Base-by-base conservation (phyloP, 2,329 filamentous ascomycete species). In the Dactylellina parvicollis region DNA sequence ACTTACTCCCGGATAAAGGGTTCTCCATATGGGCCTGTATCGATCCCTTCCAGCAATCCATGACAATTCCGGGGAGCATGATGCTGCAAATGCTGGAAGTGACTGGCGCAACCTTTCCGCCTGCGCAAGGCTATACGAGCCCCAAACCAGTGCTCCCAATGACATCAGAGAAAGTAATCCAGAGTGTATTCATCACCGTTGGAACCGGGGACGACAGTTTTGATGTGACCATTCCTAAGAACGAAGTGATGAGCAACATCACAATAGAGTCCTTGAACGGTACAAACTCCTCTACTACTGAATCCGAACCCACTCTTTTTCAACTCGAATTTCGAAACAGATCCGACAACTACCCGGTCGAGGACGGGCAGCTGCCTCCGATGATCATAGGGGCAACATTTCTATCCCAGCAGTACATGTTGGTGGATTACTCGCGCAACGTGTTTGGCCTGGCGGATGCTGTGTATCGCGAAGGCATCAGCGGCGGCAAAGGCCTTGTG, bases 371-470 rank as follows among this genome's bases (percentile, higher is more conserved):
- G 5, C 42, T 47, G n/a, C 55, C 40, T 9, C 14, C 22, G n/a
- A 18, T 47, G 24, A 60, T 60, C 16, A 12, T 60, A 14, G 40
- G 55, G 1, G 55, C n/a, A 10, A 44, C 38, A 22, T 60, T 60
- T 14, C 14, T 60, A 47, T 60, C 55, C 1, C 38, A 47, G 38
- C 55, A 60, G 16, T 60, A 60, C 20, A 24, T 60, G 8, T 18
- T 60, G 24, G 24, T 60, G 10, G 40, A 60, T 14, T 60, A 60
- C 26, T 60, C 40, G 26, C 38, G 55, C 12, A 36, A 60, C 36
- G 36, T n/a, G 2, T 60, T 60, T 22, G 30, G 55, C 3, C 18
- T 60, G n/a, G 55, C 55, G n/a, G 24, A 22, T 2, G 26, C 40
- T 14, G 40, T 30, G 4, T 22, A 60, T 12, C 4, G 14, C 5